Evolutionary conservation across 2,329 filamentous ascomycete genomes (phyloP).

Genomic region (Trichoderma simmonsii): DNA sequence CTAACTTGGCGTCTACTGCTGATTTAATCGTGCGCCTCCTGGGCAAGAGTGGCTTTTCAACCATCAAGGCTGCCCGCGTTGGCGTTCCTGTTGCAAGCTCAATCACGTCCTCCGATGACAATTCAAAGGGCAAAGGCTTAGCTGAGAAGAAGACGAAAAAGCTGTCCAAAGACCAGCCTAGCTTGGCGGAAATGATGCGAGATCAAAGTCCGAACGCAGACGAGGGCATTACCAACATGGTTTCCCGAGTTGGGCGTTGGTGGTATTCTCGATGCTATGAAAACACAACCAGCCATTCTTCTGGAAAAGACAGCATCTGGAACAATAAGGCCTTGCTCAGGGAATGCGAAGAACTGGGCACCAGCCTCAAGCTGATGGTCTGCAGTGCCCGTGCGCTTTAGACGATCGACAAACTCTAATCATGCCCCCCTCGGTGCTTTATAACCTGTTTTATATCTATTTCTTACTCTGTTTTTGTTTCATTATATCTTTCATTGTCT

Average conservation of each 20-base stretch:
- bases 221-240: conserved; percentile 86
- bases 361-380: conserved; percentile 85
- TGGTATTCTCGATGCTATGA: conserved; percentile 97
- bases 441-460: background rate
- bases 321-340: conserved; percentile 68
- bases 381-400: conserved; percentile 84
- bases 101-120: conserved; percentile 33
- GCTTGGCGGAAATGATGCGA: conserved; percentile 68
- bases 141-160: conserved; percentile 32
- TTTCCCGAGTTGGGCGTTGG: conserved; percentile 87
- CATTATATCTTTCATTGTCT: background rate
- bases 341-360: conserved; percentile 84
- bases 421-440: background rate
- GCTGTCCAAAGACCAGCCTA: conserved; percentile 47
- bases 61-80: conserved; percentile 72
- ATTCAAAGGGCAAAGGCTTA: conserved; percentile 20
- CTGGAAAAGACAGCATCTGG: conserved; percentile 69
- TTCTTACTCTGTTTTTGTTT: background rate
- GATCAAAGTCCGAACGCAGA: conserved; percentile 69
- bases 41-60: conserved; percentile 65
- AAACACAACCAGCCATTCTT: conserved; percentile 50
- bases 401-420: conserved; percentile 48
- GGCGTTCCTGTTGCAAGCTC: conserved; percentile 68
- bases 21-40: conserved; percentile 64
- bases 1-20: conserved; percentile 58